Evolutionary conservation across 495 filamentous ascomycete genomes (phyloP).

Genomic region (Neurospora sp.): DNA sequence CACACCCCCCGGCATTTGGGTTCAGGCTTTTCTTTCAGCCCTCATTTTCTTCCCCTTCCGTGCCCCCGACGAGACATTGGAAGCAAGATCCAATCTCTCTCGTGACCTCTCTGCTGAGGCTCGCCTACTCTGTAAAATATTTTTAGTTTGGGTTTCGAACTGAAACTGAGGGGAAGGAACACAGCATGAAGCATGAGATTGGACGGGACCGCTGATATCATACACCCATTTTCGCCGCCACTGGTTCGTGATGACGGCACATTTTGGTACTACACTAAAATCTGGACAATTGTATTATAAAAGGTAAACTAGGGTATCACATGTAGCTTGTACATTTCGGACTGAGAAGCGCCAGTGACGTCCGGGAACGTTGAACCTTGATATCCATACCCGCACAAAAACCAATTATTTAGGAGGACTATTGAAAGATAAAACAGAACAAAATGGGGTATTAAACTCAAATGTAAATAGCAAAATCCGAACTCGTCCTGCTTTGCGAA

Average conservation of each 20-base stretch:
- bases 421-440: not conserved
- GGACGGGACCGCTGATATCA: not conserved
- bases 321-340: not conserved
- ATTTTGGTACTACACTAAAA: not conserved
- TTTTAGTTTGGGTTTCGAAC: not conserved
- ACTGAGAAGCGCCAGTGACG: not conserved
- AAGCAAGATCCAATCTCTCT: not conserved
- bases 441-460: not conserved
- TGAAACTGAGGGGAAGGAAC: not conserved
- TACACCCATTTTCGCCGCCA: not conserved
- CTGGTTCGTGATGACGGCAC: not conserved
- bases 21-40: not conserved
- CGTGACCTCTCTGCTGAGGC: not conserved
- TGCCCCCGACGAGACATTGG: not conserved
- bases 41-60: not conserved
- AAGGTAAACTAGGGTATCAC: not conserved
- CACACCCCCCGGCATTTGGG: not conserved
- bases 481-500: constrained; percentile 6
- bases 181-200: not conserved
- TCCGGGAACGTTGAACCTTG: not conserved
- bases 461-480: constrained; percentile 19
- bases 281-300: not conserved
- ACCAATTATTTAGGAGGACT: not conserved
- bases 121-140: not conserved
- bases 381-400: not conserved